Evolutionary conservation across 2,329 filamentous ascomycete species (phyloP).

Genomic region (Byssoonygena ceratinophila): DNA sequence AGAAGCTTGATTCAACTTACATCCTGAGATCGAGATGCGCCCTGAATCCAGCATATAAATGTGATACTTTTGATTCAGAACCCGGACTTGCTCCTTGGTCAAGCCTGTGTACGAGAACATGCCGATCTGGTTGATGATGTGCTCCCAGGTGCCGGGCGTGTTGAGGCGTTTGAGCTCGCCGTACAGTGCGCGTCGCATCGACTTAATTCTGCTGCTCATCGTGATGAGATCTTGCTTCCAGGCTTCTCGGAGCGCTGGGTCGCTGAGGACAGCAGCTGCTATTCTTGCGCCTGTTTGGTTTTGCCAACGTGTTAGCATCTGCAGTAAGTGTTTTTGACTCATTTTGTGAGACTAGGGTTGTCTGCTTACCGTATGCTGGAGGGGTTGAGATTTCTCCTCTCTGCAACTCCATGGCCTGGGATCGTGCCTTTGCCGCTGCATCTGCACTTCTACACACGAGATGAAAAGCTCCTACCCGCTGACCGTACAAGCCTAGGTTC

Average conservation of each 20-base stretch:
- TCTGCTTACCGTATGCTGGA: slow-evolving; percentile 58
- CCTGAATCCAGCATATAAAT: slow-evolving; percentile 23
- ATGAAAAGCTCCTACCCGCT: slow-evolving; percentile 92
- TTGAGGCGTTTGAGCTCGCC: slow-evolving; percentile 69
- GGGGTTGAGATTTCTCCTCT: slow-evolving; percentile 89
- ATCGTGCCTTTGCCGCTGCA: slow-evolving; percentile 52
- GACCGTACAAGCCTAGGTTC: slow-evolving; percentile 75
- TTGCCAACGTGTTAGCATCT: not conserved
- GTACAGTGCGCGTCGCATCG: slow-evolving; percentile 72
- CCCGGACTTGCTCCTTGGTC: slow-evolving; percentile 18
- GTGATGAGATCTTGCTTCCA: slow-evolving; percentile 83
- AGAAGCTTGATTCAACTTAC: slow-evolving; percentile 15
- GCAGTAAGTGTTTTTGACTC: not conserved
- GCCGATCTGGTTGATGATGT: slow-evolving; percentile 74
- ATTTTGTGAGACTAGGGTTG: not conserved
- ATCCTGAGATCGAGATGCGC: slow-evolving; percentile 21
- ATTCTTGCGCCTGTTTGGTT: slow-evolving; percentile 16
- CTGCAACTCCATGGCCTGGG: slow-evolving; percentile 79
- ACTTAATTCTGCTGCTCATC: slow-evolving; percentile 89
- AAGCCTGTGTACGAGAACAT: slow-evolving; percentile 27
- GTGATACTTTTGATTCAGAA: slow-evolving; percentile 20
- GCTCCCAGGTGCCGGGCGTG: slow-evolving; percentile 91
- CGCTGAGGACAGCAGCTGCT: slow-evolving; percentile 53
- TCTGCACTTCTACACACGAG: slow-evolving; percentile 33
- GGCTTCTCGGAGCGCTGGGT: slow-evolving; percentile 64